A percentile compares a stretch with the other conserved stretches of the same genome.
Evolutionary conservation across 169 alveolate genomes (phyloP).

Genomic region (Plasmodium falciparum): DNA sequence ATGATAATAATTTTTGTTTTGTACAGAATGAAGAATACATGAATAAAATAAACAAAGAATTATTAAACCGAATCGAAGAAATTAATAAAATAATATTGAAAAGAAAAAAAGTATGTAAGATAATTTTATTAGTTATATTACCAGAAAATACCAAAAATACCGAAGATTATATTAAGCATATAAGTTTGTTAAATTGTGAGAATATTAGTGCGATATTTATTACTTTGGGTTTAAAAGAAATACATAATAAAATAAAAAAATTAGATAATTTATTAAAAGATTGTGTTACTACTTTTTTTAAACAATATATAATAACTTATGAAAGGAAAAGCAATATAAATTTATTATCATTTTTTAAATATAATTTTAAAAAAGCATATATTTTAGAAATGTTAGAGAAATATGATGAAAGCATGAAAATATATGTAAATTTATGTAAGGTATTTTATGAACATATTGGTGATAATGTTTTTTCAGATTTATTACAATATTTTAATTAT

Average conservation of each 20-base stretch:
- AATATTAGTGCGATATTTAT: constrained; percentile 74
- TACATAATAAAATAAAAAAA: constrained; percentile 66
- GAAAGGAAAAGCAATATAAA: constrained; percentile 55
- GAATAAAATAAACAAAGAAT: constrained; percentile 37
- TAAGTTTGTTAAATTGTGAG: constrained; percentile 46
- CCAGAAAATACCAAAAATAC: constrained; percentile 65
- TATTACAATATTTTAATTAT: constrained; percentile 43
- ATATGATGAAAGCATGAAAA: constrained; percentile 76
- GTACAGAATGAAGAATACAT: constrained; percentile 33
- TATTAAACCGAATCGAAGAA: constrained; percentile 48
- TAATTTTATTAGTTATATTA: constrained; percentile 47
- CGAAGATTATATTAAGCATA: constrained; percentile 55
- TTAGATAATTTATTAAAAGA: constrained; percentile 65
- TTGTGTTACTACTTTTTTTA: constrained; percentile 66
- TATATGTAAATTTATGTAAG: constrained; percentile 71
- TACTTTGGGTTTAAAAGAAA: constrained; percentile 62
- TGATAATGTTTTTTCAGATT: constrained; percentile 33
- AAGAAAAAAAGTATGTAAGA: constrained; percentile 60
- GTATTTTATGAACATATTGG: constrained; percentile 58
- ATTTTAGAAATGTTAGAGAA: constrained; percentile 61
- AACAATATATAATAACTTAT: constrained; percentile 59
- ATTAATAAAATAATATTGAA: constrained; percentile 53
- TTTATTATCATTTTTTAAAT: constrained; percentile 40
- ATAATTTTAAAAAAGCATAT: constrained; percentile 73
- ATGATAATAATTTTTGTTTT: neutral